Evolutionary conservation across 371 early-diverging fungal species (phyloP).

Genomic region (Choanephora cucurbitarum): DNA sequence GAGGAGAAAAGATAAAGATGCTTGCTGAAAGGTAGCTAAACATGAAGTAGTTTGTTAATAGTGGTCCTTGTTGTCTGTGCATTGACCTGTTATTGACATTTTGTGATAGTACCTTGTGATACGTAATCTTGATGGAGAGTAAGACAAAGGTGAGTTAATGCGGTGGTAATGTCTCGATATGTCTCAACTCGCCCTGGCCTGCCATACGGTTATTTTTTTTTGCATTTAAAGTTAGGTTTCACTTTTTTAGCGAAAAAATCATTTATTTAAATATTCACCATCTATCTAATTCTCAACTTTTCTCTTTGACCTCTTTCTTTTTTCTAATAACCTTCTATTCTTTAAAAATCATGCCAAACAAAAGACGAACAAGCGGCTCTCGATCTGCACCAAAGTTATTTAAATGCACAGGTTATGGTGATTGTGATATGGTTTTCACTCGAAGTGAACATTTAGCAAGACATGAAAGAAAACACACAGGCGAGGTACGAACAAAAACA

Average conservation of each 20-base stretch:
- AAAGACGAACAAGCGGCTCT: conserved; percentile 18
- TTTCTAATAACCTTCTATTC: no score
- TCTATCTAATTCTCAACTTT: neutral
- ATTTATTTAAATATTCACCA: neutral
- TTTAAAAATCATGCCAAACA: conserved; percentile 18
- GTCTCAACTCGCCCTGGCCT: neutral
- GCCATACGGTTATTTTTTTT: neutral
- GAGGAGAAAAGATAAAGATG: no score
- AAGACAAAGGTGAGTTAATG: conserved; percentile 1
- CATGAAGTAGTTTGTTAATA: neutral
- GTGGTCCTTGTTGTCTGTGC: neutral
- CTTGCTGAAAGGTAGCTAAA: neutral
- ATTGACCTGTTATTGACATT: neutral
- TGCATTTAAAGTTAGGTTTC: conserved; percentile 1
- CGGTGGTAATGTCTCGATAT: neutral
- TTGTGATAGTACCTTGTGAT: neutral
- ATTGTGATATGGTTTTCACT: conserved; percentile 57
- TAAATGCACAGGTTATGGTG: conserved; percentile 49
- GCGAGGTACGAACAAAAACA: conserved; percentile 42
- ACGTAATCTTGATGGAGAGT: neutral
- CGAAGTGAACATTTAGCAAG: conserved; percentile 56
- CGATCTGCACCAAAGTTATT: conserved; percentile 42
- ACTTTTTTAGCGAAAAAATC: neutral
- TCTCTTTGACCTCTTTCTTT: neutral
- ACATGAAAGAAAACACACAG: conserved; percentile 62